Percentiles rank a stretch among this genome's conserved stretches.
These are phyloP conservation scores for Xylariales sp. DNA, from an alignment of 2,329 filamentous ascomycete genomes.

Conservation along the genomic window DNA sequence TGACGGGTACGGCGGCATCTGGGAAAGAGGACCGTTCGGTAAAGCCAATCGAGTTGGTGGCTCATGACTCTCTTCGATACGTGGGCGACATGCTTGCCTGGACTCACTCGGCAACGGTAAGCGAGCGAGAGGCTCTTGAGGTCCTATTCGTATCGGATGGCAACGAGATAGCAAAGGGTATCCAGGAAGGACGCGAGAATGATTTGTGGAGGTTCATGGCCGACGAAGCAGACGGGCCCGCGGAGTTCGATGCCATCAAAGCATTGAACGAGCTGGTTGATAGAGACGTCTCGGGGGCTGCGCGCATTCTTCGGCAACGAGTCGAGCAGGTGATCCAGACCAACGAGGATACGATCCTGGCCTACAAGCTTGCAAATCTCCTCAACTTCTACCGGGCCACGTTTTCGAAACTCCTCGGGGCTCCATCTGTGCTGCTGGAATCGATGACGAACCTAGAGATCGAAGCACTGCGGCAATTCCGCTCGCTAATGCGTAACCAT, in stretches of 20 bases:
- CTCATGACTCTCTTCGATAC: slow-evolving; percentile 87
- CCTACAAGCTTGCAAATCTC: slow-evolving; percentile 87
- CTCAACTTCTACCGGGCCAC: slow-evolving; percentile 85
- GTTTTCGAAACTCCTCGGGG: slow-evolving; percentile 73
- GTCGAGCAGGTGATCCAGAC: slow-evolving; percentile 89
- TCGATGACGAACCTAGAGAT: slow-evolving; percentile 65
- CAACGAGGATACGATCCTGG: slow-evolving; percentile 82
- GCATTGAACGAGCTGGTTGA: slow-evolving; percentile 84
- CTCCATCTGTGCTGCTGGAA: slow-evolving; percentile 64
- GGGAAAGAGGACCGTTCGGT: slow-evolving; percentile 56
- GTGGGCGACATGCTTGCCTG: slow-evolving; percentile 97
- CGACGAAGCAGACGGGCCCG: slow-evolving; percentile 47
- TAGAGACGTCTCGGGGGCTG: slow-evolving; percentile 75
- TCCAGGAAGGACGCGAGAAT: slow-evolving; percentile 73
- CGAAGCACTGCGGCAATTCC: slow-evolving; percentile 78
- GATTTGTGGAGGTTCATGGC: slow-evolving; percentile 73
- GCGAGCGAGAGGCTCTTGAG: slow-evolving; percentile 88
- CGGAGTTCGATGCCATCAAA: slow-evolving; percentile 71
- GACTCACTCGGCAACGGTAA: slow-evolving; percentile 90
- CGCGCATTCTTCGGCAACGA: slow-evolving; percentile 79
- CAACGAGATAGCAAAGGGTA: slow-evolving; percentile 78
- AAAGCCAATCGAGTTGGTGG: slow-evolving; percentile 91
- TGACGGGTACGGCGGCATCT: slow-evolving; percentile 66
- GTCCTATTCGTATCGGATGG: slow-evolving; percentile 87
- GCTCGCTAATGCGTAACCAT: slow-evolving; percentile 74